Percentiles rank a stretch among this genome's conserved stretches.
Conservation (phyloP, 306 rosid species). For the barrel medic (Medicago truncatula) region MtrunA17r5.0-ANR NC_053043.1:50956001-50956500, state of each 20-base stretch:
- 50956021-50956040: conserved; percentile 86
- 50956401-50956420: conserved; percentile 78
- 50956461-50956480: conserved; percentile 65
- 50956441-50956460: conserved; percentile 67
- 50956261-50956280: conserved; percentile 43
- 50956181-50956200: conserved; percentile 51
- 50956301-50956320: conserved; percentile 62
- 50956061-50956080: conserved; percentile 67
- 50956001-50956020: conserved; percentile 90
- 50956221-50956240: conserved; percentile 47
- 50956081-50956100: conserved; percentile 71
- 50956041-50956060: conserved; percentile 73
- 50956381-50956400: conserved; percentile 80
- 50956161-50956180: conserved; percentile 46
- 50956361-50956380: conserved; percentile 71
- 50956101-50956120: conserved; percentile 77
- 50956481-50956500: conserved; percentile 68
- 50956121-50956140: conserved; percentile 59
- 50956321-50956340: conserved; percentile 57
- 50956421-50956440: conserved; percentile 63
- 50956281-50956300: conserved; percentile 57
- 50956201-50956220: conserved; percentile 49
- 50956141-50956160: conserved; percentile 40
- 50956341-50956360: conserved; percentile 71
- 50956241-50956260: conserved; percentile 42